Base-by-base conservation (phyloP, 768 basidiomycete species). In the Coprinopsis marcescibilis region DNA sequence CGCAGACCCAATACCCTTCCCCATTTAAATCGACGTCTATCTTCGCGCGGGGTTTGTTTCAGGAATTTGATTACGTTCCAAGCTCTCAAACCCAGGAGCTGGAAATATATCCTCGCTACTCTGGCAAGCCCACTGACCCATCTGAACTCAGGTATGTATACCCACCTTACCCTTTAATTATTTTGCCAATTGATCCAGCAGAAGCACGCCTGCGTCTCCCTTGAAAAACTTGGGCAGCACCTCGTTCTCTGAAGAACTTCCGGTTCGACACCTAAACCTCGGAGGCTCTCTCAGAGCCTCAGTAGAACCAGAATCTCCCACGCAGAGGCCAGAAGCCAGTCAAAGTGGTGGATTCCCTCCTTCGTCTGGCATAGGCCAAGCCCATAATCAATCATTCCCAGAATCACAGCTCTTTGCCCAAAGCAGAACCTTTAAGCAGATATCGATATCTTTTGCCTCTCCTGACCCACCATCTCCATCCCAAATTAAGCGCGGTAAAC, bases 231-330 rank as follows among this genome's bases (percentile, higher is more conserved):
- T 49, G 35, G 15, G 20, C 12, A 49, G 32, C n/a, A 34, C 30
- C 5, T 43, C 47, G 14, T 32, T 49, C 24, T 42, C 47, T 3
- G 30, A 36, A 34, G 47, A 43, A 25, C 24, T 49, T 12, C 40
- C 47, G 8, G 29, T 49, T 21, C 40, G 47, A 11, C 3, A 24
- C 39, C 20, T 40, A 23, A 7, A 5, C 4, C 14, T 30, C 5
- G 27, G 19, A 4, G 17, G 19, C 14, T 43, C 41, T 6, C 23
- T 11, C 10, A 36, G 8, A 11, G 15, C 35, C 35, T 17, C 35
- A 11, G 12, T 15, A 24, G 20, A 40, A 8, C 38, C 17, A 40
- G 21, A 40, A 4, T 15, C 7, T 20, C 11, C 20, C 8, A 10
- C 20, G 20, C 17, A 19, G 20, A 23, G 11, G 11, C 15, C 38